Base-by-base conservation (phyloP, 1,284 basidiomycete genomes). In the Grifola frondosa region DNA sequence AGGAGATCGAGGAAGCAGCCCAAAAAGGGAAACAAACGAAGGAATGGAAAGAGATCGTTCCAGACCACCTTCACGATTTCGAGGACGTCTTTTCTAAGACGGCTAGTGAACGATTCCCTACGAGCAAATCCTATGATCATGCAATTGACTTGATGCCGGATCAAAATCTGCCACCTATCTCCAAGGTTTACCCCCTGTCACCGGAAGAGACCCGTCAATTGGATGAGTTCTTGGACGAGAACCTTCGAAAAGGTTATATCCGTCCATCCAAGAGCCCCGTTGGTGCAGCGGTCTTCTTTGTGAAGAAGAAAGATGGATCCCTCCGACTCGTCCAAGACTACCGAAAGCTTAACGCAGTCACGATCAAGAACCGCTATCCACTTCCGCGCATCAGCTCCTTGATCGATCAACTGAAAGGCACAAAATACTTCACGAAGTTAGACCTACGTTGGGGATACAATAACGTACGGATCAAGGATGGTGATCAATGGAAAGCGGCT, bases 271-370 rank as follows among this genome's bases (percentile, higher is more conserved):
- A 50, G 10, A 54, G 57, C 3, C 52, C 56, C 2, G 50, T 54
- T 21, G 61, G 42, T 0, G 46, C 66, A 0, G 62, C 67, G 0
- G 52, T 69, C 31, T 57, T 72, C 11, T 72, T 70, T 43, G 59
- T 69, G 22, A 60, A 61, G 35, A 73, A 73, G 52, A 69, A 70
- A 48, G 67, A 71, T 42, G 63, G 64, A 6, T 34, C 46, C 0
- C 36, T 37, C 11, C 19, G 32, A 20, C 32, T 17, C 3, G 32
- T 34, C 6, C 37, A 39, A 15, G 37, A 39, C 13, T 39, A 30
- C 15, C 12, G 19, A n/a, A 9, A 22, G 1, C 37, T 39, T 21
- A 39, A 39, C 20, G 15, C 13, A 16, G 16, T 12, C 1, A 39
- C 37, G 10, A 22, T 30, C 5, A 39, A 39, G n/a, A 39, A 39